A percentile compares a stretch with the other conserved stretches of the same genome.
phyloP scores from a whole-genome alignment of 768 basidiomycete genomes.

The Calocybe indica region DNA sequence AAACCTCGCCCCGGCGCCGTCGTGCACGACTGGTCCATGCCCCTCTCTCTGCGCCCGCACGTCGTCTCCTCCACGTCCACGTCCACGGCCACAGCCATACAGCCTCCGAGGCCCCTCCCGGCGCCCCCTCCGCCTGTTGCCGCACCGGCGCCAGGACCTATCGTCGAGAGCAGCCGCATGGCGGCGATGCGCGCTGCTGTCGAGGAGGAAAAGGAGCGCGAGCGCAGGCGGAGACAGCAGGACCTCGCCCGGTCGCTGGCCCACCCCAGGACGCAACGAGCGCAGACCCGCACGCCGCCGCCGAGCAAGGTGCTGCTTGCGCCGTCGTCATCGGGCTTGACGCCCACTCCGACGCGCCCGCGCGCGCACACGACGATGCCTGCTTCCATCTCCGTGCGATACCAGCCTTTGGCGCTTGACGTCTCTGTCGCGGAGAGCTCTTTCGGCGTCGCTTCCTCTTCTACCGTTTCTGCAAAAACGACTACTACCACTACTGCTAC shows the following conservation, averaged over 20 bases:
- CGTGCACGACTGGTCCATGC: constrained; percentile 13
- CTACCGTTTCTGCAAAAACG: constrained; percentile 4
- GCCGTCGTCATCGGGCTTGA: constrained; percentile 5
- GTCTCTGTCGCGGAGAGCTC: constrained; percentile 4
- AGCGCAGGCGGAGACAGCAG: too few species aligned
- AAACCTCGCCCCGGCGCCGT: constrained; percentile 11
- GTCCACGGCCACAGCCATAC: constrained; percentile 2
- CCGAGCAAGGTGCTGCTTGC: background rate
- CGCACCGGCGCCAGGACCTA: background rate
- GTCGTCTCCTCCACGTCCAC: constrained; percentile 12
- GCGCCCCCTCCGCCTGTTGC: background rate
- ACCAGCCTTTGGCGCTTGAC: constrained; percentile 21
- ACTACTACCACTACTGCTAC: constrained; percentile 3
- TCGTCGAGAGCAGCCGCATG: background rate
- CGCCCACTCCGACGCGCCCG: constrained; percentile 7
- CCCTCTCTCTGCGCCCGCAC: background rate
- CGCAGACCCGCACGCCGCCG: too few species aligned
- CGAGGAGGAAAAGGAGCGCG: too few species aligned
- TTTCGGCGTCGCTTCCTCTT: constrained; percentile 4
- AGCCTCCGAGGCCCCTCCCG: background rate
- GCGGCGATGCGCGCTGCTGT: background rate
- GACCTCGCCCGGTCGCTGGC: too few species aligned
- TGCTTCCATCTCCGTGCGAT: constrained; percentile 16
- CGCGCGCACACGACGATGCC: constrained; percentile 9
- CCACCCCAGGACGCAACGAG: too few species aligned